Evolutionary conservation across 306 rosid genomes (phyloP).

Genomic region (Trifolium dubium): DNA sequence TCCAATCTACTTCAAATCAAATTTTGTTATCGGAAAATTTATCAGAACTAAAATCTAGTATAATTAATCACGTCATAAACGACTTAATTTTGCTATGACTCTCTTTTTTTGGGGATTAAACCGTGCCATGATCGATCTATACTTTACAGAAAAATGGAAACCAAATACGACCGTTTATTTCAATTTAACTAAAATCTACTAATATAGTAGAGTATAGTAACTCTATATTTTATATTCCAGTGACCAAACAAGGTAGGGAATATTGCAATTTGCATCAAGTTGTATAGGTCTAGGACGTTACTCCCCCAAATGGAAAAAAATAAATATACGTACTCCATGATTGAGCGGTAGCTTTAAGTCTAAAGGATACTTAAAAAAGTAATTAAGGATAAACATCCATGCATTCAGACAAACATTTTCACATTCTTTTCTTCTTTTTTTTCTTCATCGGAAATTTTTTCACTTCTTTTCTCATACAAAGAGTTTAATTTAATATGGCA

Average conservation of each 20-base stretch:
- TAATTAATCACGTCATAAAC: neutral
- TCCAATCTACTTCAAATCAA: too few relatives aligned
- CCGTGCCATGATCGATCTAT: neutral
- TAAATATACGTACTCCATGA: neutral
- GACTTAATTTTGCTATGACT: neutral
- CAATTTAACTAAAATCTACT: too few relatives aligned
- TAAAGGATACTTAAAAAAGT: constrained; percentile 25
- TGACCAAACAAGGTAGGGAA: constrained; percentile 34
- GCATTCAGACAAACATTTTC: constrained; percentile 23
- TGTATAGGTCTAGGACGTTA: neutral
- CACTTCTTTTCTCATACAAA: constrained; percentile 6
- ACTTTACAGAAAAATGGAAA: neutral
- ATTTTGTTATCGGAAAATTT: too few relatives aligned
- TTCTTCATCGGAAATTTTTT: too few relatives aligned
- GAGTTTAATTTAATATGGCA: neutral
- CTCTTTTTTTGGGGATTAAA: too few relatives aligned
- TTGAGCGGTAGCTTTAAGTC: neutral
- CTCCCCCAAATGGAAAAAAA: constrained; percentile 7
- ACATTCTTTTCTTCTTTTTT: too few relatives aligned
- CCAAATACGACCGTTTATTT: neutral
- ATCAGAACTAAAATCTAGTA: too few relatives aligned
- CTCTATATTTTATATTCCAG: constrained; percentile 1
- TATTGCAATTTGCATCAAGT: constrained; percentile 30
- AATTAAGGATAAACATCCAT: constrained; percentile 25
- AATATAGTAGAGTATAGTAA: neutral